Evolutionary conservation across 306 rosid genomes (phyloP).

Genomic region (Abrus precatorius): DNA sequence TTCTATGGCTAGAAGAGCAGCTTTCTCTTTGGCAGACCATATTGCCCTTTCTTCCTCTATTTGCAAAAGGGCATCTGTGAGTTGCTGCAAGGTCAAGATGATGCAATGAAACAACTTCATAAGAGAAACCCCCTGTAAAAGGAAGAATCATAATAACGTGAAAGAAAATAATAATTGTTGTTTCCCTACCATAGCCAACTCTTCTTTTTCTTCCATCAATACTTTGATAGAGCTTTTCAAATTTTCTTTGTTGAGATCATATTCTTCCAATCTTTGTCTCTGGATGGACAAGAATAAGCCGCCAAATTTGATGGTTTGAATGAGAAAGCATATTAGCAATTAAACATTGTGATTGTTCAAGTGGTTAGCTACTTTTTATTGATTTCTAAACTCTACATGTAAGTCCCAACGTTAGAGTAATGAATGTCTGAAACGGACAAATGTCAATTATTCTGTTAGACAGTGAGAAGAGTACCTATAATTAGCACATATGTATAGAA

Average conservation of each 20-base stretch:
- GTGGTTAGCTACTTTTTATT: conserved; percentile 11
- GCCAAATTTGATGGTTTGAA: conserved; percentile 39
- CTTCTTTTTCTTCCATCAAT: conserved; percentile 84
- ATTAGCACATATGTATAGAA: not conserved
- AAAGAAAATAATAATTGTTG: conserved; percentile 37
- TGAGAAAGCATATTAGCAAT: conserved; percentile 31
- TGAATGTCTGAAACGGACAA: conserved; percentile 22
- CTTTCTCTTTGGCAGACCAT: conserved; percentile 86
- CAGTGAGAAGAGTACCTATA: not conserved
- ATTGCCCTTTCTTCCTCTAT: conserved; percentile 94
- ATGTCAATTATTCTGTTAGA: not conserved
- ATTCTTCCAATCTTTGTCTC: conserved; percentile 76
- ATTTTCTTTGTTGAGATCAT: conserved; percentile 60
- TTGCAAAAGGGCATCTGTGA: conserved; percentile 86
- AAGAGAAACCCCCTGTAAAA: conserved; percentile 21
- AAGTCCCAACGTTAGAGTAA: conserved; percentile 4
- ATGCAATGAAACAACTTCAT: conserved; percentile 37
- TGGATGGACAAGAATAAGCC: conserved; percentile 53
- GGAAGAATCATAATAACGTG: conserved; percentile 34
- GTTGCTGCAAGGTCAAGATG: conserved; percentile 70
- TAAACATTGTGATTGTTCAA: not conserved
- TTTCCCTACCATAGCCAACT: conserved; percentile 76
- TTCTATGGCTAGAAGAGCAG: conserved; percentile 71
- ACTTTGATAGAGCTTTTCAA: conserved; percentile 65
- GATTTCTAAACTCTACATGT: conserved; percentile 25